Evolutionary conservation across 257 asterid species (phyloP).

Genomic region (Scutellaria galericulata): DNA sequence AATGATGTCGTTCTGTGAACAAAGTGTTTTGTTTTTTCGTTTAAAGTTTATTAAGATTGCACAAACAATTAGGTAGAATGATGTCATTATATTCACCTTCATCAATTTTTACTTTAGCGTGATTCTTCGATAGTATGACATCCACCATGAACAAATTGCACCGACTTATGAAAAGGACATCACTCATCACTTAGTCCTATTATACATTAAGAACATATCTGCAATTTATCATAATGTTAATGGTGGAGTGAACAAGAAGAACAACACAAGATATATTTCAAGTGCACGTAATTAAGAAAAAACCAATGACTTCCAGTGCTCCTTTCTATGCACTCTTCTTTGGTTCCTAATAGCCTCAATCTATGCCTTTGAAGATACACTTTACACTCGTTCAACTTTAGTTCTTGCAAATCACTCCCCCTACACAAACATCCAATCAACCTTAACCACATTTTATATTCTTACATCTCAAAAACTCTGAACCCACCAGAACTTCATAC

Average conservation of each 20-base stretch:
- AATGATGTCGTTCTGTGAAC: too few species aligned
- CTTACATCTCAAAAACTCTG: background rate
- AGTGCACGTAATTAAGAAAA: background rate
- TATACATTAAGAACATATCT: background rate
- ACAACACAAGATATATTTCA: background rate
- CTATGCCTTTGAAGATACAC: conserved; percentile 59
- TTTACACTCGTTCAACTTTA: conserved; percentile 59
- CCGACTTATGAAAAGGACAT: too few species aligned
- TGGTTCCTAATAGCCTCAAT: conserved; percentile 71
- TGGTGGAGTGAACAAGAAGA: background rate
- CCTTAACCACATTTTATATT: background rate
- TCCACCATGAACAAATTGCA: too few species aligned
- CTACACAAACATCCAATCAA: conserved; percentile 39
- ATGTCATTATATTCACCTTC: too few species aligned
- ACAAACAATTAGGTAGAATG: too few species aligned
- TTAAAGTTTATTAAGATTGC: too few species aligned
- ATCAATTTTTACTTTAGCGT: too few species aligned
- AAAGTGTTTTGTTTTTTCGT: too few species aligned
- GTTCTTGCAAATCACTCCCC: conserved; percentile 44
- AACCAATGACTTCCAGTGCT: conserved; percentile 63
- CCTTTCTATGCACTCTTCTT: conserved; percentile 61
- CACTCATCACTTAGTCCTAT: background rate
- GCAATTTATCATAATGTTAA: background rate
- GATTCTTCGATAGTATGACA: too few species aligned
- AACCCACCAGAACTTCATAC: background rate